Percentiles rank a stretch among this genome's conserved stretches.
phyloP scores from a whole-genome alignment of 768 basidiomycete genomes.

The Tulasnella sp. region DNA sequence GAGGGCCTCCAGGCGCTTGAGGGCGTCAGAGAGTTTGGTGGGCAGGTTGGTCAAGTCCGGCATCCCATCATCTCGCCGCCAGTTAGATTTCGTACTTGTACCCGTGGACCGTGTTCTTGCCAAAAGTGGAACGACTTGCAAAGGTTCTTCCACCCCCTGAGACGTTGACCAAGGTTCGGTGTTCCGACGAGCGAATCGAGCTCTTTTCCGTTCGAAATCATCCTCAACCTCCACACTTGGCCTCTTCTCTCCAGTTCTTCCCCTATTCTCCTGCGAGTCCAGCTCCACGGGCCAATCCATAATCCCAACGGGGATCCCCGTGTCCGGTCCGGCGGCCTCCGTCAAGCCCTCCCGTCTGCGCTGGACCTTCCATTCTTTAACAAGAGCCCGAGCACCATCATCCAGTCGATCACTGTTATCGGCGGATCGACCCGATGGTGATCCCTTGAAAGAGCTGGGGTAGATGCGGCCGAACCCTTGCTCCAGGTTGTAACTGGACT shows the following conservation, averaged over 20 bases:
- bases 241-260: conserved; percentile 9
- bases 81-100: neutral
- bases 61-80: neutral
- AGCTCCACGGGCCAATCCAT: neutral
- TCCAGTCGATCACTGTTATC: neutral
- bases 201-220: conserved; percentile 8
- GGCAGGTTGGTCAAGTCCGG: neutral
- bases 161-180: neutral
- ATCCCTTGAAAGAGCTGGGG: neutral
- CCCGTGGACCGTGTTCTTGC: neutral
- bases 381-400: conserved; percentile 9
- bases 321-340: conserved; percentile 13
- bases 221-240: neutral
- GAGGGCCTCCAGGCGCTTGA: neutral
- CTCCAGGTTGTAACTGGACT: conserved; percentile 8
- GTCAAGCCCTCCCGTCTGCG: conserved; percentile 5
- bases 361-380: conserved; percentile 11
- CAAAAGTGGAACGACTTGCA: neutral
- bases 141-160: neutral
- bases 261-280: neutral
- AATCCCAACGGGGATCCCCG: neutral
- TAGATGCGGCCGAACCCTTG: conserved; percentile 15
- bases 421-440: conserved; percentile 1
- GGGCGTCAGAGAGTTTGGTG: conserved; percentile 1
- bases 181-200: neutral